Evolutionary conservation across 805 yeast species (phyloP).

Genomic region (baker's yeast (Saccharomyces cerevisiae)): DNA sequence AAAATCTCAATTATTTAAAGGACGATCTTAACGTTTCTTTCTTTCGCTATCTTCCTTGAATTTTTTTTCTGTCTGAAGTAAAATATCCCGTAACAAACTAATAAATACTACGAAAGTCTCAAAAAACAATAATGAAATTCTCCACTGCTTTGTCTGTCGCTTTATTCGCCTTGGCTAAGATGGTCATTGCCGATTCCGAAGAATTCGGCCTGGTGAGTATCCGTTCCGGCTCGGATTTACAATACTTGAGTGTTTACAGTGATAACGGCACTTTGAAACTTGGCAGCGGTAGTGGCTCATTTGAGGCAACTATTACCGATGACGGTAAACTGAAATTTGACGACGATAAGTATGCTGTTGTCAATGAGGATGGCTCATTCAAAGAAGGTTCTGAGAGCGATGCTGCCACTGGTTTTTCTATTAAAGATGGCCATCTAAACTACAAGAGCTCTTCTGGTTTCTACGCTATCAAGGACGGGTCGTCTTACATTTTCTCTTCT

Average conservation of each 20-base stretch:
- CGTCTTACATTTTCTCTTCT: constrained; percentile 19
- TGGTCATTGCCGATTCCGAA: constrained; percentile 31
- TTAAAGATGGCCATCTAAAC: constrained; percentile 12
- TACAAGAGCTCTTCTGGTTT: constrained; percentile 23
- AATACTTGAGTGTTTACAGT: constrained; percentile 22
- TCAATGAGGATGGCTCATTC: constrained; percentile 17
- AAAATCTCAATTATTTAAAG: neutral
- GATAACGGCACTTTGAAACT: constrained; percentile 12
- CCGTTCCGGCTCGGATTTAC: constrained; percentile 32
- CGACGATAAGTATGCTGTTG: constrained; percentile 28
- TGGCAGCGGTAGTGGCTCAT: constrained; percentile 8
- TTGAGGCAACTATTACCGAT: constrained; percentile 24
- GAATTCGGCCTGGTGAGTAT: constrained; percentile 30
- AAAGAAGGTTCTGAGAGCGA: constrained; percentile 19
- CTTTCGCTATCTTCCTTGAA: neutral
- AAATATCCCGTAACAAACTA: neutral
- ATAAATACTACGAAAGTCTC: neutral
- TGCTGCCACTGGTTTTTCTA: constrained; percentile 33
- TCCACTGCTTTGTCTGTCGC: constrained; percentile 19
- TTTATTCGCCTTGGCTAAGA: constrained; percentile 21
- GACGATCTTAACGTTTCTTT: neutral
- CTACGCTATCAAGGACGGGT: constrained; percentile 33
- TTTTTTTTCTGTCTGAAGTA: neutral
- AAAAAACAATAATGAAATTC: constrained; percentile 18
- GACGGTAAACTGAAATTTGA: constrained; percentile 24